phyloP scores from a whole-genome alignment of 805 yeast genomes.

The Candida fluviatilis region DNA sequence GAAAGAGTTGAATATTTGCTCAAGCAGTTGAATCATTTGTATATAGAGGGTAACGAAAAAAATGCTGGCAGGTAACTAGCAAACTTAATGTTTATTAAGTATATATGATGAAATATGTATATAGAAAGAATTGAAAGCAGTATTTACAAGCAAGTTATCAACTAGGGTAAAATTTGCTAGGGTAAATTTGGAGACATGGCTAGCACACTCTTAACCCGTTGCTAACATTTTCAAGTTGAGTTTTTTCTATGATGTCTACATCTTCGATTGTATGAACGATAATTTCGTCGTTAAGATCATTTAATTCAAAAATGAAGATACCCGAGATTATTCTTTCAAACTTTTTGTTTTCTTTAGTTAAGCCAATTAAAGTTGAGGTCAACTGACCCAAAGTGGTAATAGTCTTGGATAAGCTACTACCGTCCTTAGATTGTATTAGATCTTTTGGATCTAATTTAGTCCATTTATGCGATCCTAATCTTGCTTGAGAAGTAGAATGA shows the following conservation, averaged over 20 bases:
- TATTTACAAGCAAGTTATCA: constrained; percentile 4
- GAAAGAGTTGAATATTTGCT: constrained; percentile 19
- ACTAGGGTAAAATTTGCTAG: too few species aligned
- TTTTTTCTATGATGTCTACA: constrained; percentile 52
- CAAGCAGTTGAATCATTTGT: constrained; percentile 13
- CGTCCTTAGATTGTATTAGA: not conserved
- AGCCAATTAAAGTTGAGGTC: constrained; percentile 30
- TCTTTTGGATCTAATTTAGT: constrained; percentile 25
- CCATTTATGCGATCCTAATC: constrained; percentile 40
- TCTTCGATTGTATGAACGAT: constrained; percentile 65
- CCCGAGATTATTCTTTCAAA: constrained; percentile 48
- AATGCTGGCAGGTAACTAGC: not conserved
- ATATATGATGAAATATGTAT: constrained; percentile 1
- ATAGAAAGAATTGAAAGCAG: constrained; percentile 1
- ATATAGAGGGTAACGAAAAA: constrained; percentile 4
- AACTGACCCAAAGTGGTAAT: constrained; percentile 23
- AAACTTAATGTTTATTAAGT: too few species aligned
- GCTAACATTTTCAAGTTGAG: constrained; percentile 22
- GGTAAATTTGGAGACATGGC: too few species aligned
- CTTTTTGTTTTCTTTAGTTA: constrained; percentile 22
- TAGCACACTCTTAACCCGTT: constrained; percentile 27
- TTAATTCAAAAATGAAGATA: constrained; percentile 62
- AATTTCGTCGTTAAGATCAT: constrained; percentile 49
- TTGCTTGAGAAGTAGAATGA: constrained; percentile 35
- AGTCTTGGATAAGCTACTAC: constrained; percentile 3